Conservation (phyloP, 768 basidiomycete genomes). For the Tulasnella sp. region DNA sequence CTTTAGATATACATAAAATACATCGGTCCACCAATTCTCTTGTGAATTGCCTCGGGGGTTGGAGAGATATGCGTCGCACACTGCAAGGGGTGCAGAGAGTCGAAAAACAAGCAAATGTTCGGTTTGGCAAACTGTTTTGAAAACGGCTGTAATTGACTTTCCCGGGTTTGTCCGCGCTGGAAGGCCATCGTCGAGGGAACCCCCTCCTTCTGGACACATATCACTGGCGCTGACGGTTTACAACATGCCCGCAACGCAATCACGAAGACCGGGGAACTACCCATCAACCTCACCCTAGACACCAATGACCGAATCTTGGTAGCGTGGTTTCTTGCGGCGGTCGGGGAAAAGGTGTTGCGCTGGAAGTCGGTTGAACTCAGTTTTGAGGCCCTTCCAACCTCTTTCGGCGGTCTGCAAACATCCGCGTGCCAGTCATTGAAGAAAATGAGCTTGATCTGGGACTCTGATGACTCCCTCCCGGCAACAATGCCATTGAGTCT, state of each 20-base stretch:
- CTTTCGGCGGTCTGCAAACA: neutral
- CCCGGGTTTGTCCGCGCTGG: neutral
- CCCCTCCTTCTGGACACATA: neutral
- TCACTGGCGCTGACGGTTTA: neutral
- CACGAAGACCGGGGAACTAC: neutral
- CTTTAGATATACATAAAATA: too few relatives aligned
- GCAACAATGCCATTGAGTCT: neutral
- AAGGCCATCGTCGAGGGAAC: neutral
- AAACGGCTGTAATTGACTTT: neutral
- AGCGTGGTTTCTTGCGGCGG: neutral
- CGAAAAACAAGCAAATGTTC: constrained; percentile 2
- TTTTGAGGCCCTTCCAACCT: neutral
- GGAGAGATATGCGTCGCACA: neutral
- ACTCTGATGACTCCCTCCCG: neutral
- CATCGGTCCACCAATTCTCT: too few relatives aligned
- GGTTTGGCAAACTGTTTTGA: neutral
- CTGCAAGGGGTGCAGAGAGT: neutral
- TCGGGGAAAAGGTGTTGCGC: neutral
- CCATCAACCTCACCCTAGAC: neutral
- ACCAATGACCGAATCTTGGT: neutral
- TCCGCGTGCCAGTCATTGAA: neutral
- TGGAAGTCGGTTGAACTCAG: neutral
- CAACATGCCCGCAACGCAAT: neutral
- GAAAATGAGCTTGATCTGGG: neutral
- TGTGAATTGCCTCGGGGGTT: neutral